A percentile compares a stretch with the other conserved stretches of the same genome.
Evolutionary conservation across 306 rosid genomes (phyloP).

Genomic region (Argentina anserina): DNA sequence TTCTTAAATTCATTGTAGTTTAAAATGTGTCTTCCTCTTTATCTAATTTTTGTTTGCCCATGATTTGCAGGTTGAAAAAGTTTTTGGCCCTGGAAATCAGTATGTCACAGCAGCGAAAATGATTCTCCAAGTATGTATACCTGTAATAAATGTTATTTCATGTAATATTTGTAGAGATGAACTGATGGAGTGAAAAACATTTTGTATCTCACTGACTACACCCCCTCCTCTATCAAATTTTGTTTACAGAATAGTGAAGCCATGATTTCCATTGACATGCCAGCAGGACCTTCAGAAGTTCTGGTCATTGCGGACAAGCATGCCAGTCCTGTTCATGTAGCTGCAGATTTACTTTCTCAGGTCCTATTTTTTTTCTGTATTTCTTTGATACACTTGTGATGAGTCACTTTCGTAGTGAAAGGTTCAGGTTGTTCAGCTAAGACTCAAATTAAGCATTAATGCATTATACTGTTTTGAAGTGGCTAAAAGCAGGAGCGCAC

Average conservation of each 20-base stretch:
- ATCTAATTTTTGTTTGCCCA: conserved; percentile 8
- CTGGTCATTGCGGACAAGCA: conserved; percentile 88
- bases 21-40: neutral
- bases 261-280: conserved; percentile 98
- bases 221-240: neutral
- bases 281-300: conserved; percentile 99
- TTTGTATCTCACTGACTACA: neutral
- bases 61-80: conserved; percentile 71
- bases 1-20: neutral
- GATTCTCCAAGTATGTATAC: conserved; percentile 77
- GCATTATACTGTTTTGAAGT: neutral
- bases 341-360: conserved; percentile 99
- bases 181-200: neutral
- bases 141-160: neutral
- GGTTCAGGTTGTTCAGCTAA: neutral
- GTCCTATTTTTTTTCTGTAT: conserved; percentile 31
- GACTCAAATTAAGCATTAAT: neutral
- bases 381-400: neutral
- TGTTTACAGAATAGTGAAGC: conserved; percentile 88
- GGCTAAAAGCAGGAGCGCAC: neutral
- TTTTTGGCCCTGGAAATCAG: conserved; percentile 97
- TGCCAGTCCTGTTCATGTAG: conserved; percentile 82
- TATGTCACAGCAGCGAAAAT: conserved; percentile 99
- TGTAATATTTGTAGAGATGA: neutral
- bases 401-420: conserved; percentile 12